A percentile compares a stretch with the other conserved stretches of the same genome.
These are phyloP conservation scores for Saccharomycopsis sp. DNA, from an alignment of 805 yeast genomes.

Conservation along the genomic window DNA sequence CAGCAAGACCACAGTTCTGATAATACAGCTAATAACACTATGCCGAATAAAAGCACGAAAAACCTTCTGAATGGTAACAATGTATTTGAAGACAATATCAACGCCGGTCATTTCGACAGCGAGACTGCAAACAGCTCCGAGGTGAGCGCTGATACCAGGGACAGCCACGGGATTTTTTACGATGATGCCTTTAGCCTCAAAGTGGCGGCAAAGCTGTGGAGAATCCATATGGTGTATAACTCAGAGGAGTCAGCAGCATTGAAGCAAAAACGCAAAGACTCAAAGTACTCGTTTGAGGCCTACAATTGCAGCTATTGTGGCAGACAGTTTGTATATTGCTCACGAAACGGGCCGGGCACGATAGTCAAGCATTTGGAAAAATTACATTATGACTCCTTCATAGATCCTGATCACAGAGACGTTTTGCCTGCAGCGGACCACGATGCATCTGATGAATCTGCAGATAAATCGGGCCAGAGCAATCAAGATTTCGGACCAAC, in stretches of 20 bases:
- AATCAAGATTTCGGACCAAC: too few species aligned
- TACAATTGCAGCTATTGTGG: slow-evolving; percentile 18
- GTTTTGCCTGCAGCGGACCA: not conserved
- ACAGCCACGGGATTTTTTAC: too few species aligned
- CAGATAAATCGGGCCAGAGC: not conserved
- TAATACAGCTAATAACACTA: not conserved
- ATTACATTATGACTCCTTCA: slow-evolving; percentile 10
- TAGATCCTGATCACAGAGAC: not conserved
- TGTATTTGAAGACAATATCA: too few species aligned
- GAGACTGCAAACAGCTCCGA: too few species aligned
- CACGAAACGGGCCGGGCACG: slow-evolving; percentile 20
- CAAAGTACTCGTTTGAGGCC: slow-evolving; percentile 1
- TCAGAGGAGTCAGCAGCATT: slow-evolving; percentile 2
- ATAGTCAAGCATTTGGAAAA: slow-evolving; percentile 20
- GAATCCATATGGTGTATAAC: slow-evolving; percentile 8
- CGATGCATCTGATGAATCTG: not conserved
- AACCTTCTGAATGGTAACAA: not conserved
- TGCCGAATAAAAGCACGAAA: too few species aligned
- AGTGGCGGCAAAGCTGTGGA: slow-evolving; percentile 18
- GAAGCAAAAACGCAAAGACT: not conserved
- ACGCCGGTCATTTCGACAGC: too few species aligned
- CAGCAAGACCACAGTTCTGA: not conserved
- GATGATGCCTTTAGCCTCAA: slow-evolving; percentile 5
- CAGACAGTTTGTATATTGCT: slow-evolving; percentile 15
- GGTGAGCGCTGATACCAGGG: too few species aligned